These are phyloP conservation scores for Tribonema minus DNA, from an alignment of 108 stramenopile species.

Conservation along the genomic window DNA sequence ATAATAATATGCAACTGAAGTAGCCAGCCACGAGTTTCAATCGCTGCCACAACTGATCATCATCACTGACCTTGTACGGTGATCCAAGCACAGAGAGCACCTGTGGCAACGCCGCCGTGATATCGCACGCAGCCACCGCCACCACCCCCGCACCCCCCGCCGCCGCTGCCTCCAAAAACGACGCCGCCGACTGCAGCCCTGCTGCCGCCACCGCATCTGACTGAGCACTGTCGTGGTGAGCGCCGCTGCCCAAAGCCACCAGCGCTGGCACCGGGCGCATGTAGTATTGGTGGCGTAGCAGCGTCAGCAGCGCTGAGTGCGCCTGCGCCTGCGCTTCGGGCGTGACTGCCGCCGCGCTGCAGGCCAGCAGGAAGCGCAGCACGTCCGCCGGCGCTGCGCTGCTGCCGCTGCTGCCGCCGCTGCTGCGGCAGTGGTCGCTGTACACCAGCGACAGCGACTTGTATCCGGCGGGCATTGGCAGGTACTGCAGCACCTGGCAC, in stretches of 20 bases:
- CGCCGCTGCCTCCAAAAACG: slow-evolving; percentile 7
- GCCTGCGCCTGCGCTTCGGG: background rate
- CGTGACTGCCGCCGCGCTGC: background rate
- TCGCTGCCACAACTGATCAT: background rate
- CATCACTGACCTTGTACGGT: background rate
- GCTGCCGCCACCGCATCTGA: background rate
- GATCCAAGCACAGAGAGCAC: background rate
- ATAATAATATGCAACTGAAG: too few species aligned
- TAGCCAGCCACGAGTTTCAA: background rate
- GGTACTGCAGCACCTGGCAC: slow-evolving; percentile 2
- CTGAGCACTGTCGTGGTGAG: background rate
- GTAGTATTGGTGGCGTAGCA: background rate
- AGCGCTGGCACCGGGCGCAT: slow-evolving; percentile 17
- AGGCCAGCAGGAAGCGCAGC: too few species aligned
- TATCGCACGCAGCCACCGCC: background rate
- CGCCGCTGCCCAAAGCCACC: slow-evolving; percentile 2
- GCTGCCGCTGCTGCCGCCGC: background rate
- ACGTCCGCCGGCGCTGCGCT: too few species aligned
- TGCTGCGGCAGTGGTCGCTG: background rate
- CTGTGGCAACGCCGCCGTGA: background rate
- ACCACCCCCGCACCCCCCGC: background rate
- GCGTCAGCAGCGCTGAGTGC: background rate
- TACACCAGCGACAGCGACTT: background rate
- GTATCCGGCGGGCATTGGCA: background rate
- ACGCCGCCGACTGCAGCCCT: slow-evolving; percentile 3